Evolutionary conservation across 768 basidiomycete genomes (phyloP).

Genomic region (Bullera alba): DNA sequence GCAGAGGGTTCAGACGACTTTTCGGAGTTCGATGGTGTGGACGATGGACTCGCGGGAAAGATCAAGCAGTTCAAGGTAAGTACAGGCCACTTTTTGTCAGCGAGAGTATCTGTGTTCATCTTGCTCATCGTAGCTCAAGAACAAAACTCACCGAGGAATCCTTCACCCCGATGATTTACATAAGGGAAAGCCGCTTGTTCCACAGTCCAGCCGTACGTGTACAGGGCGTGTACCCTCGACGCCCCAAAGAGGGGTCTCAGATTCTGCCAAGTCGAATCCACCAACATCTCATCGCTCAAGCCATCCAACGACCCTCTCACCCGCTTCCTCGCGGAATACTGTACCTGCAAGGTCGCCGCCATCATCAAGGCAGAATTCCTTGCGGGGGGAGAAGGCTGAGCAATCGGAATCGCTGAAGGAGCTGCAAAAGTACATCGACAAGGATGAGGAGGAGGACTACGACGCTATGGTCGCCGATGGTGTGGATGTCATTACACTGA

Average conservation of each 20-base stretch:
- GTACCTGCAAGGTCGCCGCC: not conserved
- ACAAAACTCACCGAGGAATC: constrained; percentile 22
- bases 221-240: not conserved
- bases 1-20: constrained; percentile 65
- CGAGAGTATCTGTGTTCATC: not conserved
- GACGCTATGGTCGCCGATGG: constrained; percentile 73
- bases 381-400: constrained; percentile 14
- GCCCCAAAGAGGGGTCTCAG: constrained; percentile 4
- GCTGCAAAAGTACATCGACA: constrained; percentile 76
- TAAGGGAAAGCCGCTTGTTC: constrained; percentile 6
- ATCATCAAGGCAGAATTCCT: constrained; percentile 22
- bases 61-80: constrained; percentile 75
- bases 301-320: not conserved
- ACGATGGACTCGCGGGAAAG: constrained; percentile 62
- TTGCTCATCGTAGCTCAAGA: constrained; percentile 15
- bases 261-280: not conserved
- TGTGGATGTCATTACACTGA: constrained; percentile 1
- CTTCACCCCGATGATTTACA: constrained; percentile 36
- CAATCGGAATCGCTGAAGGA: constrained; percentile 48
- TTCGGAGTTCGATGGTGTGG: constrained; percentile 79
- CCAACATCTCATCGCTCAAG: no score
- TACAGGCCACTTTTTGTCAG: no score
- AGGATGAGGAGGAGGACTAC: constrained; percentile 80
- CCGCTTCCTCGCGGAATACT: not conserved
- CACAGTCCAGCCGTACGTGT: not conserved